A percentile compares a stretch with the other conserved stretches of the same genome.
phyloP scores from a whole-genome alignment of 2,329 filamentous ascomycete genomes.

The Aspergillus uvarum region DNA sequence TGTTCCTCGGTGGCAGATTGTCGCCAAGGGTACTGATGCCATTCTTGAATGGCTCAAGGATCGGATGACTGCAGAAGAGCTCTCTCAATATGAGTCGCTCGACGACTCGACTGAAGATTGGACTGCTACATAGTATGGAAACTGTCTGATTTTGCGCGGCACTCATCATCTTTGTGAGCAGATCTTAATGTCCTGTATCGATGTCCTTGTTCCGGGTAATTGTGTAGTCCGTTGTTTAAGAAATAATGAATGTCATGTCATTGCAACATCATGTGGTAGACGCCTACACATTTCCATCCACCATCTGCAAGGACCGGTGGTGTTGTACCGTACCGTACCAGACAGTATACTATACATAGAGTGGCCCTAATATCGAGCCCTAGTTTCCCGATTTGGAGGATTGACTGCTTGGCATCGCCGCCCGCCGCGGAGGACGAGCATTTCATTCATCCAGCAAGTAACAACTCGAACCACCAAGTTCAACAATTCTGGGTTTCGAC shows the following conservation, averaged over 20 bases:
- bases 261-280: not conserved
- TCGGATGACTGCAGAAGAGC: conserved; percentile 60
- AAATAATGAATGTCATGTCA: too few species aligned
- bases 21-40: conserved; percentile 85
- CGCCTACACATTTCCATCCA: too few species aligned
- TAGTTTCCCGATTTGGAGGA: conserved; percentile 22
- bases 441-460: not conserved
- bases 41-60: conserved; percentile 78
- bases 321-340: too few species aligned
- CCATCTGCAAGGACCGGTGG: too few species aligned
- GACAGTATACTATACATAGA: not conserved
- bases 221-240: not conserved
- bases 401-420: conserved; percentile 15
- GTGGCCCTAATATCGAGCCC: conserved; percentile 24
- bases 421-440: conserved; percentile 4
- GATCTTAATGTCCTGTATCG: too few species aligned
- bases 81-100: conserved; percentile 39
- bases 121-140: not conserved
- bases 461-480: not conserved
- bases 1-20: conserved; percentile 77
- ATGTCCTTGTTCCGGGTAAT: too few species aligned
- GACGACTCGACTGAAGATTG: conserved; percentile 16
- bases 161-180: too few species aligned
- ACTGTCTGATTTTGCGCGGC: not conserved
- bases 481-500: not conserved